phyloP scores from a whole-genome alignment of 1,139 yeast species.

The Torulaspora globosa region DNA sequence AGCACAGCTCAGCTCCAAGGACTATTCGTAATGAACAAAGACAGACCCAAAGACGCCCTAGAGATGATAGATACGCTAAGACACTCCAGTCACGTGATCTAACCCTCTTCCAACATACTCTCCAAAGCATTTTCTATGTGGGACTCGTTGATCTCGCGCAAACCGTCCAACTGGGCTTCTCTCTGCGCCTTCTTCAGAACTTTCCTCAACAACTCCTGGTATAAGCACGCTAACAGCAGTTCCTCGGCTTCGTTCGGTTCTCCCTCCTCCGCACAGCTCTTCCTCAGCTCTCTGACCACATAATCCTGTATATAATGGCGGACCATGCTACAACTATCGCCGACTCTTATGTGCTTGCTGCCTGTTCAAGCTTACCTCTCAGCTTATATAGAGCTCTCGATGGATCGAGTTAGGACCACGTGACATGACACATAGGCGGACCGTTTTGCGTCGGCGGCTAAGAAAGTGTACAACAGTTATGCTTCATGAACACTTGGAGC shows the following conservation, averaged over 20 bases:
- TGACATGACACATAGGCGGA: too few species aligned
- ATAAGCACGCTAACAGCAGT: slow-evolving; percentile 21
- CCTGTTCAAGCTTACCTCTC: background rate
- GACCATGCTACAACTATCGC: slow-evolving; percentile 2
- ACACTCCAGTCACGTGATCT: slow-evolving; percentile 10
- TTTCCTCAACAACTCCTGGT: slow-evolving; percentile 19
- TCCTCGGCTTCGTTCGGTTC: slow-evolving; percentile 18
- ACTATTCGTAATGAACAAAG: slow-evolving; percentile 85
- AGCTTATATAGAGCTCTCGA: background rate
- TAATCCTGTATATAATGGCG: slow-evolving; percentile 7
- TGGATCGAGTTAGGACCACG: background rate
- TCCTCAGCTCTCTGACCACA: slow-evolving; percentile 11
- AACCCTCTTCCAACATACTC: slow-evolving; percentile 8
- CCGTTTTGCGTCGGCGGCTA: slow-evolving; percentile 6
- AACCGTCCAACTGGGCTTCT: slow-evolving; percentile 23
- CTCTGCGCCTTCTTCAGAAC: slow-evolving; percentile 20
- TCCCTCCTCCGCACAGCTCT: slow-evolving; percentile 9
- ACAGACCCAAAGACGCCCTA: slow-evolving; percentile 74
- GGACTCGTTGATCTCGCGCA: slow-evolving; percentile 18
- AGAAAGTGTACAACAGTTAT: background rate
- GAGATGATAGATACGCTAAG: slow-evolving; percentile 49
- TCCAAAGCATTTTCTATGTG: slow-evolving; percentile 23
- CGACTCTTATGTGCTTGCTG: background rate
- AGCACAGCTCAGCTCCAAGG: slow-evolving; percentile 97
- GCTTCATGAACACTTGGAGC: background rate